Percentiles rank a stretch among this genome's conserved stretches.
Evolutionary conservation across 805 yeast species (phyloP).

Genomic region (Zygosaccharomyces kombuchaensis): DNA sequence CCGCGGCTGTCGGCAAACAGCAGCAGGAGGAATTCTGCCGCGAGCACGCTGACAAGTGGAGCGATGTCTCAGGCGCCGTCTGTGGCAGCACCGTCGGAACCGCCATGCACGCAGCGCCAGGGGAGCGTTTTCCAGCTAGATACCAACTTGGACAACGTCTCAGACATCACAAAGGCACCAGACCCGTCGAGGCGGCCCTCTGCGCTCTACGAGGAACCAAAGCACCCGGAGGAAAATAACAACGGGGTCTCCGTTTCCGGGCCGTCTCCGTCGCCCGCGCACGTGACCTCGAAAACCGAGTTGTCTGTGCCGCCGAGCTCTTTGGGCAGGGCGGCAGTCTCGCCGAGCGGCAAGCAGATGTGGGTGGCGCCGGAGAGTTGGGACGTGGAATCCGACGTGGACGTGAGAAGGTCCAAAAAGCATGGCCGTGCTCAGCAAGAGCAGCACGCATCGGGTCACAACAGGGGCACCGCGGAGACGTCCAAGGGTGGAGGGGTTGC

Average conservation of each 20-base stretch:
- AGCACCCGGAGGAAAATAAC: not conserved
- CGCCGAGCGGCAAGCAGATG: slow-evolving; percentile 7
- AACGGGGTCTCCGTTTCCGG: not conserved
- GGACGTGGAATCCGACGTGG: slow-evolving; percentile 44
- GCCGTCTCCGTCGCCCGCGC: not conserved
- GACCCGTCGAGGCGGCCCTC: not conserved
- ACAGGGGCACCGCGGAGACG: not conserved
- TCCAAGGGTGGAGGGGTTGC: not conserved
- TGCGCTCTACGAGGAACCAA: not conserved
- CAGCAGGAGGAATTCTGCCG: slow-evolving; percentile 9
- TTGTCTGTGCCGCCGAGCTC: not conserved
- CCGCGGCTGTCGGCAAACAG: slow-evolving; percentile 9
- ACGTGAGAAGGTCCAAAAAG: slow-evolving; percentile 19
- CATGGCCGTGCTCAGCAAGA: slow-evolving; percentile 8
- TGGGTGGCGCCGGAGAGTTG: slow-evolving; percentile 62
- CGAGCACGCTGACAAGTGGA: slow-evolving; percentile 5
- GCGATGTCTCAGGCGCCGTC: not conserved
- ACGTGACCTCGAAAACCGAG: not conserved
- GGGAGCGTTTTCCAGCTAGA: slow-evolving; percentile 22
- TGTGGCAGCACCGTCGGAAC: not conserved
- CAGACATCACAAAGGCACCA: slow-evolving; percentile 25
- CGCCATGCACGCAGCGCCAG: not conserved
- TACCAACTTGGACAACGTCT: slow-evolving; percentile 28
- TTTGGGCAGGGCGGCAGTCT: not conserved
- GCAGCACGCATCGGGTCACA: not conserved